Evolutionary conservation across 1,284 basidiomycete species (phyloP).

Genomic region (Paramarasmius palmivorus): DNA sequence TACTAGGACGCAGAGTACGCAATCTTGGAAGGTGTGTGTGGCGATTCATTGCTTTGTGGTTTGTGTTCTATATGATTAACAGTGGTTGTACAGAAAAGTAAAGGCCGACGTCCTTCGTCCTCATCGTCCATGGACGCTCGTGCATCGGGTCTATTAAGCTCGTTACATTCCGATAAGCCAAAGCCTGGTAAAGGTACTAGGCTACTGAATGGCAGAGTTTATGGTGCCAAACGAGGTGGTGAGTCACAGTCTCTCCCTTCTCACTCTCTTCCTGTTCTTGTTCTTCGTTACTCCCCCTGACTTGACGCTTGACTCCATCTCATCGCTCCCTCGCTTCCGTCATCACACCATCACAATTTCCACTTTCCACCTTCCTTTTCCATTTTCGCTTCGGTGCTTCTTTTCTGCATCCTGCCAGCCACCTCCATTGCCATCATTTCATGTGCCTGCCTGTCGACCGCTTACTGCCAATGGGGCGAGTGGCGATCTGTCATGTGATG

Average conservation of each 20-base stretch:
- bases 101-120: slow-evolving; percentile 6
- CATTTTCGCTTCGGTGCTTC: background rate
- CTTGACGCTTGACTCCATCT: no score
- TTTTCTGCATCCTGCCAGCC: background rate
- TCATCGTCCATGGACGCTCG: slow-evolving; percentile 8
- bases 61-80: background rate
- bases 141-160: slow-evolving; percentile 12
- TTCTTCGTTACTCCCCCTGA: no score
- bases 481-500: no score
- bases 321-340: no score
- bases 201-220: slow-evolving; percentile 80
- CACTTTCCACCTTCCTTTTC: background rate
- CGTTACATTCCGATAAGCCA: slow-evolving; percentile 17
- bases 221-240: slow-evolving; percentile 52
- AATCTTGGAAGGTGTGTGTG: slow-evolving; percentile 10
- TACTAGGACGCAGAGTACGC: slow-evolving; percentile 9
- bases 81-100: background rate
- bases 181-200: slow-evolving; percentile 38
- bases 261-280: no score
- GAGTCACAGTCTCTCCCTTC: slow-evolving; percentile 17
- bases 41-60: background rate
- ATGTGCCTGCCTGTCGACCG: background rate
- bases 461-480: background rate
- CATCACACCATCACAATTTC: slow-evolving; percentile 1
- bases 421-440: background rate